Evolutionary conservation across 1,284 basidiomycete species (phyloP), one percentile per base, ranked within the genome.

Genomic region (Cutaneotrichosporon dermatis): DNA sequence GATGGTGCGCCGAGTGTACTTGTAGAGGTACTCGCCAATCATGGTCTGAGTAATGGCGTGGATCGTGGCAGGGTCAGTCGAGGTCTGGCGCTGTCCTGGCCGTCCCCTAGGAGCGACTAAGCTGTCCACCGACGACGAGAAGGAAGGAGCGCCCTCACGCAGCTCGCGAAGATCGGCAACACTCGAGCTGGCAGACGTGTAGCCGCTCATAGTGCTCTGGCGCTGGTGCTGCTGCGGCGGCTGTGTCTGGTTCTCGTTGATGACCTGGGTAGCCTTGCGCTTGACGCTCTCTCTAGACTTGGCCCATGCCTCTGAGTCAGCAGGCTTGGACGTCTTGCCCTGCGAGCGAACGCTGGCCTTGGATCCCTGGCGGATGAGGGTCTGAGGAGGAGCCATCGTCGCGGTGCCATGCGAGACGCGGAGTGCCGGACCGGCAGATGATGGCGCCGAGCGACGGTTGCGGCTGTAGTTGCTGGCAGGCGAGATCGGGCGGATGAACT

Each of bases 21-120:
- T 99, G 85, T 90, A 92, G 79, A 99, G 79, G 80, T 93, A 98
- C 82, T 98, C 95, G 64, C 95, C 94, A 67, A 99, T 98, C 95
- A 99, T 99, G 25, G 94, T 97, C 82, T 98, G 93, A 4, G 95
- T 99, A 71, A 99, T 98, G 2, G 94, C 90, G 73, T 97, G 93
- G 67, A 98, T 94, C 66, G 93, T 80, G 2, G 82, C 77, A 1
- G 92, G 91, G 75, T 97, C 93, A 11, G 92, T 95, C 44, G 79
- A 76, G 39, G 65, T 49, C 53, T 54, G 25, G 7, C 43, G 41
- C 11, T 46, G 41, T 16, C 12, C 34, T 11, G 12, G 33, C 4
- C 37, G 37, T 11, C 16, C 35, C 35, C 61, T 16, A 13, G 44
- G 39, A 13, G 56, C 48, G 34, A 54, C 49, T 5, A 62, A 56